A percentile compares a stretch with the other conserved stretches of the same genome.
These are phyloP conservation scores for Oxyria digyna DNA, from an alignment of 148 eudicot species.

Conservation along the genomic window DNA sequence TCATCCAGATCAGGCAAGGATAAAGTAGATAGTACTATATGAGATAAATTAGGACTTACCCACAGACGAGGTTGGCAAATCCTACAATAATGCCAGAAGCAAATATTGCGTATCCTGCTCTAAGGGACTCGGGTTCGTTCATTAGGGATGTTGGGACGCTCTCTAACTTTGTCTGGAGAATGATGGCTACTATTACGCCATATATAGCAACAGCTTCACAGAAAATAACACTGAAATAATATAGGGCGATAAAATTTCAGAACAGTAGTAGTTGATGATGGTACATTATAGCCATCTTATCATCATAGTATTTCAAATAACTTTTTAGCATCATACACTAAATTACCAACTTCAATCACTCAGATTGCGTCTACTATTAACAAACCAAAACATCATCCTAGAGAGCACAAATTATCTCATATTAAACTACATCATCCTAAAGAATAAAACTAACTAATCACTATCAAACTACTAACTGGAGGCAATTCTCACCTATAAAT, in stretches of 20 bases:
- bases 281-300: not conserved
- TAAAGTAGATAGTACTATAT: too few species aligned
- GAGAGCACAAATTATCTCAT: not conserved
- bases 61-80: slow-evolving; percentile 94
- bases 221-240: slow-evolving; percentile 63
- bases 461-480: too few species aligned
- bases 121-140: slow-evolving; percentile 65
- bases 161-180: slow-evolving; percentile 89
- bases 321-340: not conserved
- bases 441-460: too few species aligned
- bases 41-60: slow-evolving; percentile 33
- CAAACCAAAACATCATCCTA: not conserved
- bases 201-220: slow-evolving; percentile 99
- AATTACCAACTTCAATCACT: not conserved
- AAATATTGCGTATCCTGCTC: slow-evolving; percentile 98
- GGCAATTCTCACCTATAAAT: too few species aligned
- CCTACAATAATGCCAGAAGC: slow-evolving; percentile 97
- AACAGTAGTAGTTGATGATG: not conserved
- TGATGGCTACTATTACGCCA: slow-evolving; percentile 97
- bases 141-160: slow-evolving; percentile 71
- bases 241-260: not conserved
- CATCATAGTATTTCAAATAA: not conserved
- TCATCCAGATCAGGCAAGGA: too few species aligned
- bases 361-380: not conserved
- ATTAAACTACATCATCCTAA: too few species aligned